Evolutionary conservation across 352 stramenopile genomes (phyloP).

Genomic region (Globisporangium rhizosaccharum): DNA sequence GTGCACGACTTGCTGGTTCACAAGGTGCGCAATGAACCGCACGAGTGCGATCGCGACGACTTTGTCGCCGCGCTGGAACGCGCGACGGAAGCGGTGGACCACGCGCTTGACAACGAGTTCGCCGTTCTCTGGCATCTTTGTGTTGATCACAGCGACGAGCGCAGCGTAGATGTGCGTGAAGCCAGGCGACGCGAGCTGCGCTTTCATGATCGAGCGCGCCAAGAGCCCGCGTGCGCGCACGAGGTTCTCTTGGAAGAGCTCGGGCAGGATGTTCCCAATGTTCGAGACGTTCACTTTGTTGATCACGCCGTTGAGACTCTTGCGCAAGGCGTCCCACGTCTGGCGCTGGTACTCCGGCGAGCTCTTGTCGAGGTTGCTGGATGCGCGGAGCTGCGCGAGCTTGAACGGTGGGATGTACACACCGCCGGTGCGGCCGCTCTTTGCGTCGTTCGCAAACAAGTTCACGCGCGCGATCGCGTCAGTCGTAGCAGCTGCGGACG

Average conservation of each 20-base stretch:
- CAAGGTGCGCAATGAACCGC: constrained; percentile 97
- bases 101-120: constrained; percentile 93
- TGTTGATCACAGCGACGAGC: constrained; percentile 98
- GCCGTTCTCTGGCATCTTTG: constrained; percentile 97
- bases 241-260: constrained; percentile 97
- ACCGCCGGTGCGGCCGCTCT: constrained; percentile 72
- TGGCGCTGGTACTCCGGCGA: constrained; percentile 86
- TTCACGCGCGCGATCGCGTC: constrained; percentile 19
- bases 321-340: constrained; percentile 95
- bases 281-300: constrained; percentile 96
- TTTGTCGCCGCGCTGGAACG: constrained; percentile 97
- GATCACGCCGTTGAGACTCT: constrained; percentile 98
- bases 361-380: constrained; percentile 36
- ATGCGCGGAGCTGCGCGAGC: constrained; percentile 62
- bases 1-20: constrained; percentile 98
- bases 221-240: constrained; percentile 94
- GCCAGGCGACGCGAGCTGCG: constrained; percentile 93
- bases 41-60: constrained; percentile 92
- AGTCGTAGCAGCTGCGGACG: not conserved
- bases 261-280: constrained; percentile 93
- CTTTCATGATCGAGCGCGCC: constrained; percentile 93
- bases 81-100: constrained; percentile 92
- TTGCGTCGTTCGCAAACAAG: constrained; percentile 33
- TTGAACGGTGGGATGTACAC: constrained; percentile 93
- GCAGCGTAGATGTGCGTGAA: constrained; percentile 97